Base-by-base conservation (phyloP, 495 filamentous ascomycete species). In the Immersiella caudata region DNA sequence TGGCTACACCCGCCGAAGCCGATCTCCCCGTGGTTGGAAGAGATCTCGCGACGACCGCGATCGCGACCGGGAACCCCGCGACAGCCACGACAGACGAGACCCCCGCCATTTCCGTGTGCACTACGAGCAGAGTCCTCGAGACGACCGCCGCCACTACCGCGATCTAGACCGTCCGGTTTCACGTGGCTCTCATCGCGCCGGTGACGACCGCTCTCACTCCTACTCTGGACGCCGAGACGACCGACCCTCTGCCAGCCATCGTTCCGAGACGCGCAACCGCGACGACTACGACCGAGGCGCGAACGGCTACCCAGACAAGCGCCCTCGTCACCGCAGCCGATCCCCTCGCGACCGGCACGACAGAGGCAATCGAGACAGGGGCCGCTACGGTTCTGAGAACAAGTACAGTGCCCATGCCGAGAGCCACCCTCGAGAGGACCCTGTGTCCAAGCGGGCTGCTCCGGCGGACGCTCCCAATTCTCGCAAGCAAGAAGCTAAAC, bases 401-500 rank as follows among this genome's bases (percentile, higher is more conserved):
- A 75, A 73, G 74, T 73, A 78, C 60, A 75, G 70, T 79, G 76
- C 81, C 82, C 79, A 84, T 72, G 74, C 65, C 73, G 77, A 79
- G 69, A 77, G 74, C 73, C 75, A 76, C 76, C 67, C 74, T 63
- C 72, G 76, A 74, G 75, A 75, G 65, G 69, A 68, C 60, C 68
- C 71, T 58, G 57, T 61, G 65, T 77, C 71, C 68, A 77, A 72
- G 69, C 68, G 68, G 72, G 67, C 73, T 69, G 59, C 71, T 72
- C 73, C 74, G 62, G 73, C 62, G 71, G 72, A 74, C 54, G 70
- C 71, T 72, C 72, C 66, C 73, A 67, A 69, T 78, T 71, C 77
- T 83, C 73, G 78, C 74, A 88, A 81, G 83, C 80, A 80, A 73
- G 78, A 88, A 80, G 84, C 89, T 90, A 88, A 91, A 88, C 83